Evolutionary conservation across 2,329 filamentous ascomycete species (phyloP).

Genomic region (Neopestalotiopsis rosae): DNA sequence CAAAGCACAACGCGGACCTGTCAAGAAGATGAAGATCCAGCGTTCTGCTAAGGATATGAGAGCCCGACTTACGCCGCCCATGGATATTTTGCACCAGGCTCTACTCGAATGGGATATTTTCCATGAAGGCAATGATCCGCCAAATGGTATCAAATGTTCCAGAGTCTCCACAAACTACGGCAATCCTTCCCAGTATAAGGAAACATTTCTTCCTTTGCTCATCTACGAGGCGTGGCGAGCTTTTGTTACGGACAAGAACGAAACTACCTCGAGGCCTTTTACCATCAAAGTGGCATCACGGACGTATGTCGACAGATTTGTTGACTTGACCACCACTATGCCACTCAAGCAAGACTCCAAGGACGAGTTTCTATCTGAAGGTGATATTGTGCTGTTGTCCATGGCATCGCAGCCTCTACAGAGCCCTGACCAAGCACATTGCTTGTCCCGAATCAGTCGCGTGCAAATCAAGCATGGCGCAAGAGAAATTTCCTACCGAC

Average conservation of each 20-base stretch:
- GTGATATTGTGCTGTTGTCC: slow-evolving; percentile 88
- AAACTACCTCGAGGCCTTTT: slow-evolving; percentile 79
- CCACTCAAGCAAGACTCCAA: slow-evolving; percentile 68
- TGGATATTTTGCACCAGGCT: slow-evolving; percentile 82
- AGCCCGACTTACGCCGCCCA: slow-evolving; percentile 86
- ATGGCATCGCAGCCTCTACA: slow-evolving; percentile 73
- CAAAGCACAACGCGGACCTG: slow-evolving; percentile 68
- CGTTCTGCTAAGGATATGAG: slow-evolving; percentile 93
- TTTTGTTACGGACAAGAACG: slow-evolving; percentile 88
- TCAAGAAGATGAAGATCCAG: slow-evolving; percentile 82
- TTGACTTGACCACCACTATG: slow-evolving; percentile 89
- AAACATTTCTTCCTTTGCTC: slow-evolving; percentile 88
- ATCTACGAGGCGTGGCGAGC: slow-evolving; percentile 95
- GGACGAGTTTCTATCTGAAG: slow-evolving; percentile 77
- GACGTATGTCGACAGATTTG: slow-evolving; percentile 88
- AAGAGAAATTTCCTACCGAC: slow-evolving; percentile 84
- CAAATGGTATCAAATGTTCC: slow-evolving; percentile 74
- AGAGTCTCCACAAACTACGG: slow-evolving; percentile 79
- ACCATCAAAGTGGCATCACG: slow-evolving; percentile 88
- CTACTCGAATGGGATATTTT: slow-evolving; percentile 97
- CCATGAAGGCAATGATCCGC: slow-evolving; percentile 84
- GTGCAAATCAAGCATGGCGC: slow-evolving; percentile 81
- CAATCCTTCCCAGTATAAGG: slow-evolving; percentile 80
- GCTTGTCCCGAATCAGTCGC: slow-evolving; percentile 82
- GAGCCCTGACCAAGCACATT: slow-evolving; percentile 72